Evolutionary conservation across 1,139 yeast genomes (phyloP), one percentile per base, ranked within the genome.

Genomic region (Lodderomyces parapsilosis): DNA sequence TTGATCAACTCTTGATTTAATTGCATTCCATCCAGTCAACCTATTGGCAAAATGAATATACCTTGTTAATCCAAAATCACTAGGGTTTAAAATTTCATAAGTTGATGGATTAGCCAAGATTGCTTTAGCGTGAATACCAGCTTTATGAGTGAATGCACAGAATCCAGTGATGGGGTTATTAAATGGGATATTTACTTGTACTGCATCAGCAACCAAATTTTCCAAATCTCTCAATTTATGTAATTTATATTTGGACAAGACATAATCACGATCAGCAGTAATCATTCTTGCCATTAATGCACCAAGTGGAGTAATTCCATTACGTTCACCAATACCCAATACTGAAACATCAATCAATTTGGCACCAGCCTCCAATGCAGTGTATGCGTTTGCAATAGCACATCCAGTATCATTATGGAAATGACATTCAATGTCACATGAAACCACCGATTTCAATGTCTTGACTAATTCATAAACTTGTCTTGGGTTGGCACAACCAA

Each of bases 321-420:
- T 93, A 77, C 99, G 84, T 78, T 93, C 99, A 71, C 99, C 99
- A 54, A 93, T 93, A 60, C 99, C 99, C 59, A 93, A 81, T 7
- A 93, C 98, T 14, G 96, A 86, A 36, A 89, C 96, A 70, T 93
- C 99, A 57, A 93, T 89, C 61, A 91, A 80, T 62, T 83, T 84
- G 52, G 99, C 99, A 61, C 99, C 99, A 43, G 94, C 99, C 72
- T 93, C 99, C 58, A 93, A 78, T 14, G 98, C 98, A 50, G 97
- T 88, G 77, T 93, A 93, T 39, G 99, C 96, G 65, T 93, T 93
- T 49, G 98, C 97, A 72, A 93, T 88, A 54, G 99, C 98, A 76
- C 98, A 91, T 48, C 99, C 99, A 36, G 99, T 93, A 66, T 93
- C 99, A 65, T 93, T 89, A 74, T 93, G 99, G 89, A 93, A 93